phyloP scores from a whole-genome alignment of 345 rosid species.

The Salix koriyanagi region DNA sequence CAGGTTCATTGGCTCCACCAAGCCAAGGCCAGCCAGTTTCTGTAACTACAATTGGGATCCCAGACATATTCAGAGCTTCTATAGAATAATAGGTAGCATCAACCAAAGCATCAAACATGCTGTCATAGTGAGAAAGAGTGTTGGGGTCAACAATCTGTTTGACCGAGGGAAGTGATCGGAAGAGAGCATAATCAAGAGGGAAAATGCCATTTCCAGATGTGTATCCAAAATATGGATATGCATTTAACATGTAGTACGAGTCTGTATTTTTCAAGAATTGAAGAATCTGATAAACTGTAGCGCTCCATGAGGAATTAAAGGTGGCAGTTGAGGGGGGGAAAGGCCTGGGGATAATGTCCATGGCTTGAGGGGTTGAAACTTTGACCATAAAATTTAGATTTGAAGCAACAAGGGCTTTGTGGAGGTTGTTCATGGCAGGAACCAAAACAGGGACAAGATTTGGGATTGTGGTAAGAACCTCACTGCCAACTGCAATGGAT shows the following conservation, averaged over 20 bases:
- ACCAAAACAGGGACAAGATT: conserved; percentile 69
- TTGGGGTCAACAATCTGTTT: conserved; percentile 98
- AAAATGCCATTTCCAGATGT: conserved; percentile 77
- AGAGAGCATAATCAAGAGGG: conserved; percentile 85
- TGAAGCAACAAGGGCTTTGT: conserved; percentile 82
- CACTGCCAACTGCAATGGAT: conserved; percentile 91
- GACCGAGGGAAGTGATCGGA: conserved; percentile 59
- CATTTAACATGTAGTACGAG: conserved; percentile 86
- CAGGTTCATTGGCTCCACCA: conserved; percentile 75
- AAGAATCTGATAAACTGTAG: conserved; percentile 73
- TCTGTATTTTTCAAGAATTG: conserved; percentile 86
- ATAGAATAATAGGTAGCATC: conserved; percentile 96
- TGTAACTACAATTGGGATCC: conserved; percentile 69
- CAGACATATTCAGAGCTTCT: conserved; percentile 58
- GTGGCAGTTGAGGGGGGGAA: conserved; percentile 92
- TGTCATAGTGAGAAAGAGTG: conserved; percentile 78
- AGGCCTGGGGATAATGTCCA: conserved; percentile 77
- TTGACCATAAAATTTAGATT: conserved; percentile 69
- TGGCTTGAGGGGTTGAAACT: conserved; percentile 79
- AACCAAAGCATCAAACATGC: conserved; percentile 99
- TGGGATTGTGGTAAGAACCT: conserved; percentile 73
- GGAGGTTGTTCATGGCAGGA: conserved; percentile 78
- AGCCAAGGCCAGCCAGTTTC: conserved; percentile 97
- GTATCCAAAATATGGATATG: conserved; percentile 91
- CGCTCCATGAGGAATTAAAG: conserved; percentile 72